phyloP scores from a whole-genome alignment of 1,284 basidiomycete genomes.

The Sporisorium scitamineum region DNA sequence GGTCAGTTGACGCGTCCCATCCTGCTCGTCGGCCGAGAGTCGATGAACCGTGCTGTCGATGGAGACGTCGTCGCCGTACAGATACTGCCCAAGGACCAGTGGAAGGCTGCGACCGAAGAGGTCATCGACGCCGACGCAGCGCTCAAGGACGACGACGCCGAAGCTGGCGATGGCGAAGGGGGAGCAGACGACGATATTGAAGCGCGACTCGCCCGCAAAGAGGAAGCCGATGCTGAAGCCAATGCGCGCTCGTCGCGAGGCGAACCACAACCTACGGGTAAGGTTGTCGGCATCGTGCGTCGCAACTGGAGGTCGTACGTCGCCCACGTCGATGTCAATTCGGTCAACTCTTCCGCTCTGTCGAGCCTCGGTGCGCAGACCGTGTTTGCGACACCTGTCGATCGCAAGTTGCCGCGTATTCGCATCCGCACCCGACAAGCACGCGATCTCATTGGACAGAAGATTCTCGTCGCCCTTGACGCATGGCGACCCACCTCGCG shows the following conservation, averaged over 20 bases:
- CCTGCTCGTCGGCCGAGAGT: slow-evolving; percentile 86
- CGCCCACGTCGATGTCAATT: slow-evolving; percentile 91
- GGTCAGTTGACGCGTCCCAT: slow-evolving; percentile 82
- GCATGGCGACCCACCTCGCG: slow-evolving; percentile 87
- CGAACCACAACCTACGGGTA: slow-evolving; percentile 88
- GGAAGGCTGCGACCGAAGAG: slow-evolving; percentile 92
- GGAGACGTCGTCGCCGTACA: slow-evolving; percentile 94
- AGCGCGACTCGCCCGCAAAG: slow-evolving; percentile 43
- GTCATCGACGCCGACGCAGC: slow-evolving; percentile 85
- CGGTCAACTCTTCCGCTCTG: slow-evolving; percentile 77
- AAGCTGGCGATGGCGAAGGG: slow-evolving; percentile 65
- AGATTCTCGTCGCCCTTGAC: slow-evolving; percentile 95
- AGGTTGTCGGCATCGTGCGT: slow-evolving; percentile 90
- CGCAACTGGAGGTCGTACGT: slow-evolving; percentile 94
- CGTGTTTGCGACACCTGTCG: slow-evolving; percentile 94
- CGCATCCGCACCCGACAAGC: slow-evolving; percentile 94
- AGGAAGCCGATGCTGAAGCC: slow-evolving; percentile 67
- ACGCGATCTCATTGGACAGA: slow-evolving; percentile 86
- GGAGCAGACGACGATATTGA: slow-evolving; percentile 72
- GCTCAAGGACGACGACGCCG: slow-evolving; percentile 89
- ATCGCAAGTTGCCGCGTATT: slow-evolving; percentile 90
- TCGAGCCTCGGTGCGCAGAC: slow-evolving; percentile 89
- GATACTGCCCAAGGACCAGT: slow-evolving; percentile 86
- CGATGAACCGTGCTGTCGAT: slow-evolving; percentile 95
- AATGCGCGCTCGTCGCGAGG: slow-evolving; percentile 70